Conservation (phyloP, 345 rosid species). For the Pugionium cornutum region DNA sequence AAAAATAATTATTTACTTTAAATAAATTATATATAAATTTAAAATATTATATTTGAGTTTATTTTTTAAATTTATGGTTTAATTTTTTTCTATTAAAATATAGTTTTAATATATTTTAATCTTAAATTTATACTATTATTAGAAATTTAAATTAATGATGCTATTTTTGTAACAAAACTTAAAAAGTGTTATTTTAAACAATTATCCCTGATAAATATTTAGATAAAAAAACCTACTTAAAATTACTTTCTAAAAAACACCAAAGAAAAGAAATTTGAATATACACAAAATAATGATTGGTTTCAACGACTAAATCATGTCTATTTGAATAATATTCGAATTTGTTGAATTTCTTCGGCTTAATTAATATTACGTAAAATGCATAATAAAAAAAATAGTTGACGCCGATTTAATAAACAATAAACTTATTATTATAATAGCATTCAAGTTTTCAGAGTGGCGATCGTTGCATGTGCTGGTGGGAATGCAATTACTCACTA, state of each 20-base stretch:
- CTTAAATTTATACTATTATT: no score
- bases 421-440: conserved; percentile 1
- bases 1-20: no score
- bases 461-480: conserved; percentile 40
- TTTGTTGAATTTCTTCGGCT: conserved; percentile 6
- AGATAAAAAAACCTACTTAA: neutral
- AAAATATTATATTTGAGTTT: no score
- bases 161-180: no score
- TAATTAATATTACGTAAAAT: conserved; percentile 10
- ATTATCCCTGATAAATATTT: no score
- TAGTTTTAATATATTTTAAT: no score
- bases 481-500: neutral
- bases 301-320: conserved; percentile 30
- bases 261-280: neutral
- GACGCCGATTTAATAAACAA: conserved; percentile 35
- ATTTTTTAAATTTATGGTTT: no score
- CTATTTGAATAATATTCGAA: neutral
- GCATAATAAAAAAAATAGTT: conserved; percentile 22
- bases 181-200: no score
- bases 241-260: neutral
- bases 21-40: no score
- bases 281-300: conserved; percentile 30
- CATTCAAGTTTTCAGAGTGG: conserved; percentile 30
- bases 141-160: no score
- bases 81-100: no score